Percentiles rank a stretch among this genome's conserved stretches.
phyloP scores from a whole-genome alignment of 108 stramenopile genomes.

The Mayamaea pseudoterrestris region DNA sequence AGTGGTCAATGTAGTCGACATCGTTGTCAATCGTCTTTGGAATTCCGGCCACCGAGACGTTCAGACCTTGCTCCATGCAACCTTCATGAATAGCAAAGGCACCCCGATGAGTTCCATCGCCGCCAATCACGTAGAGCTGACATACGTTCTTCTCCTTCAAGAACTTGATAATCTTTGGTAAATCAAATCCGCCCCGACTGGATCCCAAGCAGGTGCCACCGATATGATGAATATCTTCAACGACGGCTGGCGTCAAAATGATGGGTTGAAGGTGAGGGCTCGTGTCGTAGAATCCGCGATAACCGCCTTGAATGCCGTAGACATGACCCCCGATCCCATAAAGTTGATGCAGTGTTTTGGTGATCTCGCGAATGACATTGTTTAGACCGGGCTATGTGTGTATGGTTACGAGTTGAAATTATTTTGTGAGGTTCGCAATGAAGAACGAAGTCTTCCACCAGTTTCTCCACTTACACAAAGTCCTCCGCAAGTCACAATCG shows the following conservation, averaged over 20 bases:
- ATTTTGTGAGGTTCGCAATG: too few species aligned
- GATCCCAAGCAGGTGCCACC: slow-evolving; percentile 90
- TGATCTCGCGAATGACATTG: slow-evolving; percentile 91
- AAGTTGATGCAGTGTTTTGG: slow-evolving; percentile 50
- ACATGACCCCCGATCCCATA: slow-evolving; percentile 83
- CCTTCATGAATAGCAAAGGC: slow-evolving; percentile 83
- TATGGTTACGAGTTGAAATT: too few species aligned
- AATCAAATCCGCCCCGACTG: slow-evolving; percentile 89
- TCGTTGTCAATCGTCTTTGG: slow-evolving; percentile 92
- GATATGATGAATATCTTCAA: slow-evolving; percentile 86
- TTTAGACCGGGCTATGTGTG: slow-evolving; percentile 98
- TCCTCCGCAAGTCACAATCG: slow-evolving; percentile 97
- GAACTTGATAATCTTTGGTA: slow-evolving; percentile 81
- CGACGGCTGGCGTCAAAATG: slow-evolving; percentile 54
- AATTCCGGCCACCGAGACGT: slow-evolving; percentile 92
- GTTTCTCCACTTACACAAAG: too few species aligned
- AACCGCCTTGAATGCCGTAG: slow-evolving; percentile 89
- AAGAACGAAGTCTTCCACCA: too few species aligned
- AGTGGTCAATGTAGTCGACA: slow-evolving; percentile 91
- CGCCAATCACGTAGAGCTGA: slow-evolving; percentile 94
- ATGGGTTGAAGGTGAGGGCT: slow-evolving; percentile 45
- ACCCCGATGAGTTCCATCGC: slow-evolving; percentile 97
- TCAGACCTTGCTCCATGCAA: slow-evolving; percentile 77
- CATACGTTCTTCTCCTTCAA: slow-evolving; percentile 48
- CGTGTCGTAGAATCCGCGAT: slow-evolving; percentile 73